Conservation (phyloP, 352 stramenopile genomes). For the Blastocystis sp. region DNA sequence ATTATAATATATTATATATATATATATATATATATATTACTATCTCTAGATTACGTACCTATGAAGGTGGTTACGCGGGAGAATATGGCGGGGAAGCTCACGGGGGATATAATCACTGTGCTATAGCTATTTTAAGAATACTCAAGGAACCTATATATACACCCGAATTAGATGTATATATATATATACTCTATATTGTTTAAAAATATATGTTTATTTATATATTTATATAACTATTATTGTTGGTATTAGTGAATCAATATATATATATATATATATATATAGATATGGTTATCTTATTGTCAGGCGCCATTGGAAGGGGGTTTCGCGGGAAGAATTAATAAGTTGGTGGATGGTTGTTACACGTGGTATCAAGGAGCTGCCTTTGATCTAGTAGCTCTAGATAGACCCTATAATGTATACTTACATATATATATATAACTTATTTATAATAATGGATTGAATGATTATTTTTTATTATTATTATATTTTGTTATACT, state of each 20-base stretch:
- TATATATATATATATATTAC: slow-evolving; percentile 48
- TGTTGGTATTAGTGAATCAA: too few species aligned
- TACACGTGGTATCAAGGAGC: slow-evolving; percentile 97
- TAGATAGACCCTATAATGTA: too few species aligned
- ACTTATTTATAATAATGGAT: too few species aligned
- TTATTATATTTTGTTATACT: too few species aligned
- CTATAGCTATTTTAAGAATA: slow-evolving; percentile 71
- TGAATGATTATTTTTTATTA: too few species aligned
- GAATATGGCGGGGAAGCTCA: slow-evolving; percentile 71
- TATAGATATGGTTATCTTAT: slow-evolving; percentile 26
- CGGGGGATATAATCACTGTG: slow-evolving; percentile 90
- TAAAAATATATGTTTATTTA: too few species aligned
- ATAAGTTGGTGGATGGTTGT: slow-evolving; percentile 96
- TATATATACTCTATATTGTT: slow-evolving; percentile 32
- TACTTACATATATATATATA: too few species aligned
- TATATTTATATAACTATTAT: too few species aligned
- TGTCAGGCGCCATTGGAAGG: slow-evolving; percentile 46
- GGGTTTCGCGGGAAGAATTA: slow-evolving; percentile 74
- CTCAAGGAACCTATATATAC: slow-evolving; percentile 73
- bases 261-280: neutral
- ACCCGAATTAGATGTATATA: slow-evolving; percentile 58
- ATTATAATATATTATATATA: neutral
- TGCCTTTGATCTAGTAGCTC: slow-evolving; percentile 61
- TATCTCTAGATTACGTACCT: slow-evolving; percentile 67
- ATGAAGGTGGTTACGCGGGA: slow-evolving; percentile 79